These are phyloP conservation scores for Alternaria longipes DNA, from an alignment of 2,329 filamentous ascomycete species.

Conservation along the genomic window DNA sequence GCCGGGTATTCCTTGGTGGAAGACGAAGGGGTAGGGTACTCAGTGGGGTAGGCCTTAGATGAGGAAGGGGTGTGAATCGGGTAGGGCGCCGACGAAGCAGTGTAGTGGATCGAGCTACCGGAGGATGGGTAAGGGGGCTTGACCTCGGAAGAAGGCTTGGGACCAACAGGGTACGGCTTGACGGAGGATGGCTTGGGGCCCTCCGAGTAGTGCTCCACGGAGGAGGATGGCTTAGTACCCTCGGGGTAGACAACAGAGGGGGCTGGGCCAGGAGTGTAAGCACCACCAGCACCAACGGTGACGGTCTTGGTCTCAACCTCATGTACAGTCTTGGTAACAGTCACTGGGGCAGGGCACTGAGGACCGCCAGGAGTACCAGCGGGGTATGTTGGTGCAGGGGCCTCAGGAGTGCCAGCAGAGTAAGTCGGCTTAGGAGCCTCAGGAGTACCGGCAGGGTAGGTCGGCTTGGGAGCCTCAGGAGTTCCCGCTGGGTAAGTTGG, in stretches of 20 bases:
- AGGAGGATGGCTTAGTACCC: conserved; percentile 8
- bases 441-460: background rate
- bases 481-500: background rate
- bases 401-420: conserved; percentile 2
- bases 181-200: conserved; percentile 12
- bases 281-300: conserved; percentile 8
- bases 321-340: conserved; percentile 34
- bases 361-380: conserved; percentile 17
- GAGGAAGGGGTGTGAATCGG: conserved; percentile 23
- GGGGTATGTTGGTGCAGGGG: conserved; percentile 11
- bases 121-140: conserved; percentile 9
- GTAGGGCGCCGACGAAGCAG: conserved; percentile 29
- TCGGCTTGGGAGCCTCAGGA: background rate
- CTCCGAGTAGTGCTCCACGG: conserved; percentile 10
- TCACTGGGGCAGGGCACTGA: conserved; percentile 40
- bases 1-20: conserved; percentile 5
- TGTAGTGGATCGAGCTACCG: conserved; percentile 14
- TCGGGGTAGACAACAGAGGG: conserved; percentile 6
- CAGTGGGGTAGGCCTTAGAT: conserved; percentile 2
- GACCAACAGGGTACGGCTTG: conserved; percentile 4
- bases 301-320: conserved; percentile 42
- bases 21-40: background rate
- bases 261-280: conserved; percentile 16
- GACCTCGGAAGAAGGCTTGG: conserved; percentile 4
- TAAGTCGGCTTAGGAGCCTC: conserved; percentile 4